Conservation (phyloP, 345 rosid species). For the Populus deltoides region DNA sequence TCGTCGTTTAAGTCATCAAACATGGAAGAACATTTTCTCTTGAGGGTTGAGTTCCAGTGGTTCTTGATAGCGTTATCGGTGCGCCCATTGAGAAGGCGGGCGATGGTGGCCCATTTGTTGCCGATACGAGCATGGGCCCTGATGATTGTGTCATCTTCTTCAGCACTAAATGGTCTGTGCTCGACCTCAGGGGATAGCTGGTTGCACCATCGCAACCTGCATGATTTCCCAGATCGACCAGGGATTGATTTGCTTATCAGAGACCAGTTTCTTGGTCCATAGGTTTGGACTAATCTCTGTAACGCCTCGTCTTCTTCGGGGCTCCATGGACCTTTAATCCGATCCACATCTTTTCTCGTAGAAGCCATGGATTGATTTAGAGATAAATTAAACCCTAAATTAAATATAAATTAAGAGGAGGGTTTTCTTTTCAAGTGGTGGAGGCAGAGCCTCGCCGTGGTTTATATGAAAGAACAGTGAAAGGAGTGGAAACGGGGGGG, state of each 20-base stretch:
- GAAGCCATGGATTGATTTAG: slow-evolving; percentile 32
- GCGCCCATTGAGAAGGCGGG: slow-evolving; percentile 83
- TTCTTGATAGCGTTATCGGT: slow-evolving; percentile 93
- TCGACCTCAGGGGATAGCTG: slow-evolving; percentile 94
- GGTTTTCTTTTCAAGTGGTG: neutral
- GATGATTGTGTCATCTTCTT: slow-evolving; percentile 76
- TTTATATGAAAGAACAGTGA: slow-evolving; percentile 6
- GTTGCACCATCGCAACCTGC: slow-evolving; percentile 92
- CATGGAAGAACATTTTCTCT: slow-evolving; percentile 61
- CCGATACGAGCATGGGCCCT: slow-evolving; percentile 84
- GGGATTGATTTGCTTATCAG: slow-evolving; percentile 89
- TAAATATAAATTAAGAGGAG: neutral
- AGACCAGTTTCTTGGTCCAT: slow-evolving; percentile 95
- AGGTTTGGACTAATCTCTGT: slow-evolving; percentile 56
- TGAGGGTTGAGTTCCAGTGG: slow-evolving; percentile 94
- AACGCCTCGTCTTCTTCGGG: slow-evolving; percentile 89
- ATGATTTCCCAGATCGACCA: slow-evolving; percentile 87
- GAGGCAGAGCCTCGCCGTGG: slow-evolving; percentile 47
- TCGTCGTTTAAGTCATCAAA: slow-evolving; percentile 39
- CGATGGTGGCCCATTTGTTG: slow-evolving; percentile 95
- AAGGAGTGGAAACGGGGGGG: neutral
- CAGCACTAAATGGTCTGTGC: slow-evolving; percentile 69
- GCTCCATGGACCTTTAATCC: slow-evolving; percentile 98
- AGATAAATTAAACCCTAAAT: neutral
- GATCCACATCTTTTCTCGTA: slow-evolving; percentile 53